Evolutionary conservation across 2,329 filamentous ascomycete species (phyloP).

Genomic region (Colletotrichum agaves): DNA sequence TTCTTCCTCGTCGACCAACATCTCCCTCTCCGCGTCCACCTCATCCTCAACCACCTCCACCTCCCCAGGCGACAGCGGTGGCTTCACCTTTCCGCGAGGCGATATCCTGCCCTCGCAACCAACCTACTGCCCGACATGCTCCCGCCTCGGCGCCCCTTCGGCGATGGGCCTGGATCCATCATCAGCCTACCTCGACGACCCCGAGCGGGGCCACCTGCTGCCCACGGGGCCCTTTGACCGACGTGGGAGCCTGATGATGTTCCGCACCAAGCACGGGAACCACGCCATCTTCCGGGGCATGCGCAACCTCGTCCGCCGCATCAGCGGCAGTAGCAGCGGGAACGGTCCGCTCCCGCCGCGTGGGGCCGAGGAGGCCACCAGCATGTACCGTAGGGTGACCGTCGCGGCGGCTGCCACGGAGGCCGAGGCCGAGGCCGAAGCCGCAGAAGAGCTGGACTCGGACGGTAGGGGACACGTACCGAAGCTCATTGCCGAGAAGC

Average conservation of each 20-base stretch:
- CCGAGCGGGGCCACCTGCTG: background rate
- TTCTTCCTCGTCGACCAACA: constrained; percentile 39
- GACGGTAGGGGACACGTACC: constrained; percentile 34
- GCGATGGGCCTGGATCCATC: constrained; percentile 32
- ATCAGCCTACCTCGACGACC: constrained; percentile 23
- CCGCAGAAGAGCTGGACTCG: constrained; percentile 39
- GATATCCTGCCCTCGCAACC: constrained; percentile 32
- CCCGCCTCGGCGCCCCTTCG: constrained; percentile 32
- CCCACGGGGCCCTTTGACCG: constrained; percentile 5
- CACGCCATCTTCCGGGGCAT: constrained; percentile 34
- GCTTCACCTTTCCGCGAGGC: constrained; percentile 36
- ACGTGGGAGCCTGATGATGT: constrained; percentile 9
- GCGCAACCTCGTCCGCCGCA: constrained; percentile 32
- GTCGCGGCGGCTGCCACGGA: constrained; percentile 9
- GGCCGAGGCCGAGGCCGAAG: constrained; percentile 40
- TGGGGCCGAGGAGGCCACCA: constrained; percentile 28
- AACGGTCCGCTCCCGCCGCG: constrained; percentile 28
- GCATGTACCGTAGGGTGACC: constrained; percentile 32
- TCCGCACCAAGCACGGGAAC: constrained; percentile 28
- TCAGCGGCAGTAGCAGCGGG: constrained; percentile 29
- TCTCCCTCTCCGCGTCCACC: constrained; percentile 39
- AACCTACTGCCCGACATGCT: constrained; percentile 32
- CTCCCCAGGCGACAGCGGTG: constrained; percentile 28
- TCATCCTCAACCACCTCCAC: constrained; percentile 37
- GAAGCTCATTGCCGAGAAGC: constrained; percentile 48